Evolutionary conservation across 148 eudicot genomes (phyloP).

Genomic region (Agrostemma githago): DNA sequence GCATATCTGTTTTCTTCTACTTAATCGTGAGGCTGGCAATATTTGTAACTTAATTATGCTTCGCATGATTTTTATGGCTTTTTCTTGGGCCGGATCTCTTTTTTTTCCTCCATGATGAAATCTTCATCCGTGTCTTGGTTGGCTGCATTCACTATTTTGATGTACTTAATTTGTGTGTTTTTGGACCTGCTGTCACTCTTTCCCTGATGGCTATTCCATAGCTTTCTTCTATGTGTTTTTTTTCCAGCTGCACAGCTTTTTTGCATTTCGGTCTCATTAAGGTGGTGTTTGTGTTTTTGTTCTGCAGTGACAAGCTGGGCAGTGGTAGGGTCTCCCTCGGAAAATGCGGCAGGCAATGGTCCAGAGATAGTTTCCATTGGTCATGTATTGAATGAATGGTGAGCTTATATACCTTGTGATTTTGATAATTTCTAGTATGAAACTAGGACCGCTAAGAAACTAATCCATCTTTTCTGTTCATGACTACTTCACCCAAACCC

Average conservation of each 20-base stretch:
- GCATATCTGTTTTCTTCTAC: background rate
- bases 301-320: constrained; percentile 74
- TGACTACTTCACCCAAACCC: background rate
- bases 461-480: background rate
- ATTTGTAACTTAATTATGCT: background rate
- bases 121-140: background rate
- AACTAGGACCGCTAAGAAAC: background rate
- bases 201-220: background rate
- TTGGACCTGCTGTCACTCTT: background rate
- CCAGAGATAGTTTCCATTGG: constrained; percentile 45
- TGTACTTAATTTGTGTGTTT: background rate
- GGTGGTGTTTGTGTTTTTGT: constrained; percentile 7
- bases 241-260: background rate
- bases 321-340: constrained; percentile 36
- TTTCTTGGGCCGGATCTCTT: background rate
- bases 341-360: constrained; percentile 20
- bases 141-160: background rate
- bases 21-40: background rate
- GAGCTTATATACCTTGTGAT: constrained; percentile 29
- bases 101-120: background rate
- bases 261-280: constrained; percentile 2
- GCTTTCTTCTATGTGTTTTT: background rate
- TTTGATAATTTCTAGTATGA: background rate
- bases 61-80: background rate
- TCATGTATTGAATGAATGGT: constrained; percentile 84